Conservation (phyloP, 2,329 filamentous ascomycete genomes). For the Huntiella bhutanensis region DNA sequence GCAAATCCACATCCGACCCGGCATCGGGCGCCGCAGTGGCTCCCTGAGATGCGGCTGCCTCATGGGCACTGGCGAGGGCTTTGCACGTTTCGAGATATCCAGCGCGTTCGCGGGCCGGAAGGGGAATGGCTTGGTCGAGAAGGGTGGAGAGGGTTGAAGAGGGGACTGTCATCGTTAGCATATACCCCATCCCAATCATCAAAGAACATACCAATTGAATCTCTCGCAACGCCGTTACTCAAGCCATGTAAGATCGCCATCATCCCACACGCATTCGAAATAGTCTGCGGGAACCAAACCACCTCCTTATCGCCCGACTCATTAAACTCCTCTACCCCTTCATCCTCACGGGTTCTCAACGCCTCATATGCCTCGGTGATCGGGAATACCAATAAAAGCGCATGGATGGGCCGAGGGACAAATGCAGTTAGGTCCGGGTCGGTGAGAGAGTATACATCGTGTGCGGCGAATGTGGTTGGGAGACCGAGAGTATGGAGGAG, state of each 20-base stretch:
- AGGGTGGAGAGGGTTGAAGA: conserved; percentile 43
- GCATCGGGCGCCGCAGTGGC: conserved; percentile 64
- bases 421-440: conserved; percentile 71
- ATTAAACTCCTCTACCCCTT: conserved; percentile 39
- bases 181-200: neutral
- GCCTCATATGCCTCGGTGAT: conserved; percentile 62
- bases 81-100: conserved; percentile 58
- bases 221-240: conserved; percentile 52
- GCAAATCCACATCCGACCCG: conserved; percentile 69
- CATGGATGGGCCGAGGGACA: conserved; percentile 72
- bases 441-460: conserved; percentile 83
- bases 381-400: conserved; percentile 83
- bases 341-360: conserved; percentile 57
- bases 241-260: conserved; percentile 76
- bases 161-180: conserved; percentile 19
- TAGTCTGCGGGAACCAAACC: conserved; percentile 88
- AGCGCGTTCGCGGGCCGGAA: conserved; percentile 48
- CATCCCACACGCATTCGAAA: conserved; percentile 78
- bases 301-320: conserved; percentile 54
- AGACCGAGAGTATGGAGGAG: conserved; percentile 74
- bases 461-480: conserved; percentile 54
- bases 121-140: conserved; percentile 48
- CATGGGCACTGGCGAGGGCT: conserved; percentile 60
- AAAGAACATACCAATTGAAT: conserved; percentile 33
- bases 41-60: conserved; percentile 54